Evolutionary conservation across 768 basidiomycete genomes (phyloP).

Genomic region (Macrolepiota dolichaula): DNA sequence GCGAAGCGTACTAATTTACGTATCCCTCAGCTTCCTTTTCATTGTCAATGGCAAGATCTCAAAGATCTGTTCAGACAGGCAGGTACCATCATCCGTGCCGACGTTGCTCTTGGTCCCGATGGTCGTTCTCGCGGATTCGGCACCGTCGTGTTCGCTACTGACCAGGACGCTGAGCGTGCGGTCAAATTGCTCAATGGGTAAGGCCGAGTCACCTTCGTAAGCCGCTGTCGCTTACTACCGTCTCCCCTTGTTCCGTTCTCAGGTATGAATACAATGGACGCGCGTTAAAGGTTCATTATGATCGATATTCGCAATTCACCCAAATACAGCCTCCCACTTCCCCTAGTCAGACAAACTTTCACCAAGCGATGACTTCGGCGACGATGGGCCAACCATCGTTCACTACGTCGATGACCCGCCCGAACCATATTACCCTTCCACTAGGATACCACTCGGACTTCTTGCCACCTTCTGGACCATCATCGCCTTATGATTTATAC

Average conservation of each 20-base stretch:
- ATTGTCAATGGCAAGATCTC: constrained; percentile 97
- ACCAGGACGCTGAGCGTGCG: constrained; percentile 81
- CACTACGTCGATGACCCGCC: constrained; percentile 11
- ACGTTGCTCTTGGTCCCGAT: constrained; percentile 84
- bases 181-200: constrained; percentile 90
- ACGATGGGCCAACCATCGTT: constrained; percentile 2
- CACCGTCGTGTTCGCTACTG: constrained; percentile 82
- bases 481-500: constrained; percentile 23
- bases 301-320: constrained; percentile 60
- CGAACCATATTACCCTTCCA: constrained; percentile 1
- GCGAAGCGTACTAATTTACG: neutral
- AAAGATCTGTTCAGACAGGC: constrained; percentile 94
- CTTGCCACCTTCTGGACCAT: constrained; percentile 9
- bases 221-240: constrained; percentile 6
- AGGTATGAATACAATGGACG: constrained; percentile 91
- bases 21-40: constrained; percentile 85
- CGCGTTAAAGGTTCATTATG: constrained; percentile 85
- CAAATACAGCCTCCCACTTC: constrained; percentile 1
- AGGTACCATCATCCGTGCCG: constrained; percentile 86
- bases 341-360: constrained; percentile 8
- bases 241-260: constrained; percentile 11
- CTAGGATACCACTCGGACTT: constrained; percentile 8
- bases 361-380: constrained; percentile 8
- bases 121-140: constrained; percentile 92
- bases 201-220: constrained; percentile 23